Conservation (phyloP, 2,329 filamentous ascomycete genomes). For the Exophiala spinifera region DNA sequence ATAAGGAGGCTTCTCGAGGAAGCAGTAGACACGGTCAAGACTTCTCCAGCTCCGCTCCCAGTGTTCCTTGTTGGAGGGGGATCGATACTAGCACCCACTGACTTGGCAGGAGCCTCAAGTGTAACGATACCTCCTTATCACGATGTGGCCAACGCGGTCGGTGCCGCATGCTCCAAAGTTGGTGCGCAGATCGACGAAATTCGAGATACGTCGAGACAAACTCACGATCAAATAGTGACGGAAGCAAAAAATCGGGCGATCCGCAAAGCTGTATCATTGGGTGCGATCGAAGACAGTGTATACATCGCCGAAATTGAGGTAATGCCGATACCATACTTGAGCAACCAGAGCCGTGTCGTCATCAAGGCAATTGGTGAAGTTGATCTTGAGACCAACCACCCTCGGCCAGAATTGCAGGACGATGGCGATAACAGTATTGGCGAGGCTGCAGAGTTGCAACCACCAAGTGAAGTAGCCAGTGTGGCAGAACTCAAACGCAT, state of each 20-base stretch:
- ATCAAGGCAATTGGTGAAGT: background rate
- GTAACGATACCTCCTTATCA: conserved; percentile 49
- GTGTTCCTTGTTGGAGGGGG: conserved; percentile 59
- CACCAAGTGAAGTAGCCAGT: background rate
- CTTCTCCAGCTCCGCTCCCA: conserved; percentile 48
- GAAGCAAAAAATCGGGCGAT: conserved; percentile 24
- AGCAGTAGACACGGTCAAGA: conserved; percentile 55
- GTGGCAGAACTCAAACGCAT: background rate
- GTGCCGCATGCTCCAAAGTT: conserved; percentile 57
- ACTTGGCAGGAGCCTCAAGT: conserved; percentile 46
- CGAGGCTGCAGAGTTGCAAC: background rate
- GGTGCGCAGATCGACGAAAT: conserved; percentile 51
- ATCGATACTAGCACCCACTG: conserved; percentile 49
- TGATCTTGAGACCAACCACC: background rate
- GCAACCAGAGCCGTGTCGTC: conserved; percentile 28
- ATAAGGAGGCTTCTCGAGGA: conserved; percentile 46
- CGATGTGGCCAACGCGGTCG: conserved; percentile 59
- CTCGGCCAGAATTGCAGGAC: background rate
- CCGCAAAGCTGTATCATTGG: conserved; percentile 11
- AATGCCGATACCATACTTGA: conserved; percentile 13
- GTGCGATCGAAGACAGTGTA: conserved; percentile 22
- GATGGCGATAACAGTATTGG: too few relatives aligned
- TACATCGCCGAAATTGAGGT: conserved; percentile 35
- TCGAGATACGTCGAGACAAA: conserved; percentile 36
- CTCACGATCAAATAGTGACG: conserved; percentile 28